A percentile compares a stretch with the other conserved stretches of the same genome.
These are phyloP conservation scores for Eucalyptus globulus DNA, from an alignment of 345 rosid genomes.

Conservation along the genomic window DNA sequence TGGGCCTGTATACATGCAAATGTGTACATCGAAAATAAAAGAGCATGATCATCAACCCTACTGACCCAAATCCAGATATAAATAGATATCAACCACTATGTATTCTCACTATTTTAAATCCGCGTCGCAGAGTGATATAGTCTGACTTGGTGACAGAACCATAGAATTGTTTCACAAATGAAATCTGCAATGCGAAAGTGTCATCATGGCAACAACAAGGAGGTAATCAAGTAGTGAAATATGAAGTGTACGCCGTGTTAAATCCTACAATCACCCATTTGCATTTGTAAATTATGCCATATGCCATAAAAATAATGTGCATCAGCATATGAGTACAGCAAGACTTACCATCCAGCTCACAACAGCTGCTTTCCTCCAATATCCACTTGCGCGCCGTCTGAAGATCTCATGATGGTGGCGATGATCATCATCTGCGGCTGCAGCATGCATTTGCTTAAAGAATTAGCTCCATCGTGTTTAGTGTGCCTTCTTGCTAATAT, in stretches of 20 bases:
- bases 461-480: not conserved
- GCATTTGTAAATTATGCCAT: too few relatives aligned
- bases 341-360: slow-evolving; percentile 63
- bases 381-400: slow-evolving; percentile 32
- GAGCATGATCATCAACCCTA: not conserved
- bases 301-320: too few relatives aligned
- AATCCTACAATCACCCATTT: not conserved
- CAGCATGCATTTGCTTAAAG: not conserved
- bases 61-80: not conserved
- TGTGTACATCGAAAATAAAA: not conserved
- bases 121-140: slow-evolving; percentile 53
- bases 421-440: slow-evolving; percentile 5
- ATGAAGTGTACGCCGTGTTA: not conserved
- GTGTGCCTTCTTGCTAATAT: not conserved
- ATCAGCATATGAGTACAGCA: not conserved
- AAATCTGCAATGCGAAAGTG: slow-evolving; percentile 23
- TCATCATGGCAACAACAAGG: not conserved
- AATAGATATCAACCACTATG: not conserved
- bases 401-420: slow-evolving; percentile 7
- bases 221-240: not conserved
- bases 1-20: slow-evolving; percentile 22
- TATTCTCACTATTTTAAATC: slow-evolving; percentile 49
- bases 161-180: slow-evolving; percentile 82
- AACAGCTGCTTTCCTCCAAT: slow-evolving; percentile 54
- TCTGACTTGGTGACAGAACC: slow-evolving; percentile 73